Conservation (phyloP, 75 land plant genomes). For the Pinus tabuliformis region DNA sequence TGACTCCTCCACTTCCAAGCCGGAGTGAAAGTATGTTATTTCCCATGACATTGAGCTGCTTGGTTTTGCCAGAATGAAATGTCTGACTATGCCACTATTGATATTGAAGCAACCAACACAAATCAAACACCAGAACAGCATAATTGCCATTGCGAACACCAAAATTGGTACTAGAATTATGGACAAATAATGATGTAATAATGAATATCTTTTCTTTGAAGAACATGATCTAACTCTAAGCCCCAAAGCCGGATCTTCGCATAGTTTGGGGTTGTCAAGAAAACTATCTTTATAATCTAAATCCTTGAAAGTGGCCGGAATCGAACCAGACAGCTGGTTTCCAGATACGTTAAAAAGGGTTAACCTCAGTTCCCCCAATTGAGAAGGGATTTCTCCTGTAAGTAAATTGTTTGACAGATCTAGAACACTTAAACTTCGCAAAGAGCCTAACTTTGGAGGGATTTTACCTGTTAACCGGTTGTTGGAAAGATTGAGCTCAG, state of each 20-base stretch:
- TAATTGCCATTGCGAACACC: not conserved
- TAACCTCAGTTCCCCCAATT: not conserved
- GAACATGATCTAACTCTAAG: not conserved
- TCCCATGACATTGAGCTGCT: not conserved
- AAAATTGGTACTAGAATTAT: not conserved
- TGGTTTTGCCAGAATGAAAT: not conserved
- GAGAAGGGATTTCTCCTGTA: slow-evolving; percentile 9
- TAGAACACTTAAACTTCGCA: not conserved
- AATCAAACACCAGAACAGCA: not conserved
- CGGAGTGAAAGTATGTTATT: slow-evolving; percentile 10
- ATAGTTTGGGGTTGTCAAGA: not conserved
- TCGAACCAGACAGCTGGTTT: slow-evolving; percentile 4
- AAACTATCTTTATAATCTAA: not conserved
- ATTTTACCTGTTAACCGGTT: slow-evolving; percentile 25
- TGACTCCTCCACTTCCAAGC: slow-evolving; percentile 17
- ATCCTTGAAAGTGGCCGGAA: not conserved
- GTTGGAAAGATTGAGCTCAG: slow-evolving; percentile 3
- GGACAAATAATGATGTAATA: not conserved
- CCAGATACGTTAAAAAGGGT: slow-evolving; percentile 3
- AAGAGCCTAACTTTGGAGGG: slow-evolving; percentile 5
- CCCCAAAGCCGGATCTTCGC: slow-evolving; percentile 13
- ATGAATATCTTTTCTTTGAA: not conserved
- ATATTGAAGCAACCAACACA: not conserved
- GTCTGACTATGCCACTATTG: not conserved
- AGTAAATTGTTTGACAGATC: slow-evolving; percentile 21